A percentile compares a stretch with the other conserved stretches of the same genome.
These are phyloP conservation scores for Cicer arietinum DNA, from an alignment of 306 rosid species.

Conservation along the genomic window DNA sequence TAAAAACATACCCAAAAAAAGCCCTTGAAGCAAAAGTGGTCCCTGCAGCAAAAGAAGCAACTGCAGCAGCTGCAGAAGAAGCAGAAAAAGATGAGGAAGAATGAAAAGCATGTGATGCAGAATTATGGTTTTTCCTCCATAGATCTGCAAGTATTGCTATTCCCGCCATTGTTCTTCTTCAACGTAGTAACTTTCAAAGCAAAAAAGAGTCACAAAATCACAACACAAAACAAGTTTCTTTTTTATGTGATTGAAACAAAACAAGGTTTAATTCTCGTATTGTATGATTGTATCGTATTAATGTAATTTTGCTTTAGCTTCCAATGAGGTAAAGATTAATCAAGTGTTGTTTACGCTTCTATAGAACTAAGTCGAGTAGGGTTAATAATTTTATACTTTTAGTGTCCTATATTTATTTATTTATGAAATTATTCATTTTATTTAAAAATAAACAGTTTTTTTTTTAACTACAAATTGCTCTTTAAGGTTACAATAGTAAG, in stretches of 20 bases:
- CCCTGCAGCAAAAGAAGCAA: constrained; percentile 67
- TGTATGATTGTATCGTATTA: no score
- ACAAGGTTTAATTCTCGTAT: background rate
- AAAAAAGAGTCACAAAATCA: no score
- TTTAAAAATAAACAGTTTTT: no score
- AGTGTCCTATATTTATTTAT: no score
- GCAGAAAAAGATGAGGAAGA: constrained; percentile 72
- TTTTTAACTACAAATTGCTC: no score
- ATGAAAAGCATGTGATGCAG: constrained; percentile 53
- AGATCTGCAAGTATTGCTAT: constrained; percentile 76
- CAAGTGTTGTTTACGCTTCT: background rate
- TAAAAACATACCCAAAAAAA: constrained; percentile 61
- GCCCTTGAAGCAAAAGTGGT: constrained; percentile 68
- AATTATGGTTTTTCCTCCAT: constrained; percentile 61
- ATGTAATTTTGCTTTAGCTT: no score
- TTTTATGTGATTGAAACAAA: background rate
- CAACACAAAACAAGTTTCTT: background rate
- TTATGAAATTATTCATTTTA: no score
- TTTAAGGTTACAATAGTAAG: no score
- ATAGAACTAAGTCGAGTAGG: background rate
- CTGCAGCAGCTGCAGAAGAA: constrained; percentile 52
- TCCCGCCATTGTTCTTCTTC: constrained; percentile 66
- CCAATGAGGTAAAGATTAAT: no score
- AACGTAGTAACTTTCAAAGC: background rate
- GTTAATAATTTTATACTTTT: background rate